Evolutionary conservation across 352 stramenopile species (phyloP).

Genomic region (Globisporangium orthogonon): DNA sequence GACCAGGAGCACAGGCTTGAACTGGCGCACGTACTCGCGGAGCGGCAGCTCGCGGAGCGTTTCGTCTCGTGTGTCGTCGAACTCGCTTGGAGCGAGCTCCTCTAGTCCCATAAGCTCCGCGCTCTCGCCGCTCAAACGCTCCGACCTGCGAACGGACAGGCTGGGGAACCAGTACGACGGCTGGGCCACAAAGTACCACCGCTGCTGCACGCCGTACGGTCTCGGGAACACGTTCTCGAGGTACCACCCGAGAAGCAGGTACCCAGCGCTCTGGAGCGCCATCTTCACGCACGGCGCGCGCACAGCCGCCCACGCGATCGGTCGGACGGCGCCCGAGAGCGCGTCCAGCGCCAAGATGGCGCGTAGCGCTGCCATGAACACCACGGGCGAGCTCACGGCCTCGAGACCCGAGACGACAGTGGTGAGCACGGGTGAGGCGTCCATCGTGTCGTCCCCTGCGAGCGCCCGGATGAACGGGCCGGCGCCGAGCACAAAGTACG

Average conservation of each 20-base stretch:
- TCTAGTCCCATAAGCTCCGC: constrained; percentile 9
- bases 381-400: constrained; percentile 51
- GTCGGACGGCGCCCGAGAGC: constrained; percentile 21
- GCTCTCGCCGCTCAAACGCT: constrained; percentile 11
- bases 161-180: constrained; percentile 74
- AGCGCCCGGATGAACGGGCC: constrained; percentile 47
- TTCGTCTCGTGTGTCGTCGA: constrained; percentile 28
- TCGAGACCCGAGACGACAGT: constrained; percentile 34
- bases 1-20: constrained; percentile 52
- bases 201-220: constrained; percentile 85
- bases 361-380: constrained; percentile 62
- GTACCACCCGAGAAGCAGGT: constrained; percentile 90
- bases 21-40: constrained; percentile 45
- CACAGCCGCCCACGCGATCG: constrained; percentile 44
- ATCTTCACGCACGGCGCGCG: constrained; percentile 53
- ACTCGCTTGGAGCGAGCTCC: constrained; percentile 7
- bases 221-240: constrained; percentile 91
- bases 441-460: constrained; percentile 41
- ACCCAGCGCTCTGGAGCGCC: constrained; percentile 76
- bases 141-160: constrained; percentile 12
- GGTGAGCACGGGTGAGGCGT: constrained; percentile 21
- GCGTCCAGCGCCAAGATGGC: constrained; percentile 50
- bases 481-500: constrained; percentile 56
- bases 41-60: constrained; percentile 64
- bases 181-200: constrained; percentile 92